phyloP scores from a whole-genome alignment of 2,329 filamentous ascomycete species.

The Dryadomyces sulphureus region DNA sequence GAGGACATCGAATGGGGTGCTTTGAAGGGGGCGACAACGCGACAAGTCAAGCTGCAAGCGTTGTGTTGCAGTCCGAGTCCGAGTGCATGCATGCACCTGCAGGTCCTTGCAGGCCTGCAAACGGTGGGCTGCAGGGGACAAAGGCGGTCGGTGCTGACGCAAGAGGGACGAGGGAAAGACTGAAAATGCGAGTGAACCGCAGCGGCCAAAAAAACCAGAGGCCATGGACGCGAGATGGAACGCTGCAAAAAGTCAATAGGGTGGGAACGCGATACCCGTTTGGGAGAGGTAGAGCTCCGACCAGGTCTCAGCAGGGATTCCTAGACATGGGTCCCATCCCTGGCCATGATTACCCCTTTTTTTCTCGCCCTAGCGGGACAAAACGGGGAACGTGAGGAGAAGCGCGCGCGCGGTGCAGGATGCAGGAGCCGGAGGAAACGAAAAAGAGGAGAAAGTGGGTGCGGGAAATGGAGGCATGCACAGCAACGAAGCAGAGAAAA shows the following conservation, averaged over 20 bases:
- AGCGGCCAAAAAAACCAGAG: conserved; percentile 2
- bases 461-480: not conserved
- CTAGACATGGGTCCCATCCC: not conserved
- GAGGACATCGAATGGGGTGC: not conserved
- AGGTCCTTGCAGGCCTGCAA: not conserved
- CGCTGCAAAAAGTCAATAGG: conserved; percentile 8
- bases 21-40: not conserved
- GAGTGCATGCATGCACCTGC: not conserved
- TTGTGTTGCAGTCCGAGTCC: not conserved
- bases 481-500: no score
- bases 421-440: conserved; percentile 4
- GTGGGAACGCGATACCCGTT: conserved; percentile 3
- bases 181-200: conserved; percentile 2
- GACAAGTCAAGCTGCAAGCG: not conserved
- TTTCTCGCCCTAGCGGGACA: not conserved
- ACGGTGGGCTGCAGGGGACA: not conserved
- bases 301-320: conserved; percentile 1
- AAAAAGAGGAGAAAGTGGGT: no score
- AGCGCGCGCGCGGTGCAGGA: not conserved
- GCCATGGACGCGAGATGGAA: conserved; percentile 1
- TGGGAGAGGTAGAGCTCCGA: conserved; percentile 4
- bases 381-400: not conserved
- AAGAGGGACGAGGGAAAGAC: conserved; percentile 12
- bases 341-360: conserved; percentile 1
- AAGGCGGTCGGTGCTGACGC: not conserved